phyloP scores from a whole-genome alignment of 208 protist species.

The Tetramitus jugosus region DNA sequence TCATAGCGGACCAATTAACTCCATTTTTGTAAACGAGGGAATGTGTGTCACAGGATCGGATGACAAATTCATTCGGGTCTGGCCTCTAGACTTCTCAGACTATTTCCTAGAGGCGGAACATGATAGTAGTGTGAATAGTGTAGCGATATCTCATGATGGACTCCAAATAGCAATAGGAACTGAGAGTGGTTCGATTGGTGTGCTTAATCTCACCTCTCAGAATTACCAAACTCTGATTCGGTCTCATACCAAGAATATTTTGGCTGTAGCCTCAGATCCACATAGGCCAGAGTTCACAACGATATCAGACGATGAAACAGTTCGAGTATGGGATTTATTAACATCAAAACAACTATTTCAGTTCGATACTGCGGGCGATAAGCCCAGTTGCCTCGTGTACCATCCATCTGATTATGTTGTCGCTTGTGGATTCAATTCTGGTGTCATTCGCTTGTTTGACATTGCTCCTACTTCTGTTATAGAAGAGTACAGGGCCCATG shows the following conservation, averaged over 20 bases:
- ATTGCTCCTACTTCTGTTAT: neutral
- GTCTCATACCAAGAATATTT: conserved; percentile 20
- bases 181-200: neutral
- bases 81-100: conserved; percentile 33
- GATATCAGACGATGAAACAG: conserved; percentile 12
- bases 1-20: conserved; percentile 24
- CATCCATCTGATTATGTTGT: neutral
- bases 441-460: conserved; percentile 13
- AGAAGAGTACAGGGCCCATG: conserved; percentile 19
- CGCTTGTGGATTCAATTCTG: conserved; percentile 6
- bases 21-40: conserved; percentile 19
- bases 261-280: conserved; percentile 10
- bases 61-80: conserved; percentile 26
- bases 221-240: conserved; percentile 6
- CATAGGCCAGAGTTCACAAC: neutral
- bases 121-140: conserved; percentile 8
- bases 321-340: conserved; percentile 22
- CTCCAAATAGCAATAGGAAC: conserved; percentile 4
- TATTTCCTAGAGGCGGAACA: conserved; percentile 32
- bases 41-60: conserved; percentile 25
- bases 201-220: conserved; percentile 22
- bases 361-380: conserved; percentile 16
- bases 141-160: neutral
- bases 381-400: neutral
- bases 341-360: conserved; percentile 19